Evolutionary conservation across 1,284 basidiomycete species (phyloP), one percentile per base, ranked within the genome.

Genomic region (Phellopilus nigrolimitatus): DNA sequence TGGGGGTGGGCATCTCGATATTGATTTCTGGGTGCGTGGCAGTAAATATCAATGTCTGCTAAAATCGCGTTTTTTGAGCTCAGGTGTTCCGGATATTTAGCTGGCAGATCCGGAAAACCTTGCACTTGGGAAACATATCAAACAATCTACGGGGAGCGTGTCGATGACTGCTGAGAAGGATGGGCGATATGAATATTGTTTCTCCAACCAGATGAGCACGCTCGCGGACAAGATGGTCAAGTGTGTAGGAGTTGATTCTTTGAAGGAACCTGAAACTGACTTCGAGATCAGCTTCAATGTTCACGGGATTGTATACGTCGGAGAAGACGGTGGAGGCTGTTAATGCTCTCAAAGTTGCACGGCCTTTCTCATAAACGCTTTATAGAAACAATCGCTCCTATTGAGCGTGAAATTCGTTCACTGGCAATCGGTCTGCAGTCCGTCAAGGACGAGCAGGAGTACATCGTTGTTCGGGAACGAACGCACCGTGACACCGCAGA

Each of bases 361-460:
- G 66, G 24, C 22, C 10, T 34, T 40, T 30, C 28, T 15, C 45
- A 51, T 58, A 25, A 37, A 15, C 9, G 22, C 21, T 24, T 19
- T 42, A 56, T 66, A 78, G 88, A 90, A 60, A 76, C 83, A 33
- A 88, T 93, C 57, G 92, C 92, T 10, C 97, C 97, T 2, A 93
- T 99, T 53, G 97, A 99, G 67, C 83, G 88, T 45, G 95, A 99
- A 74, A 95, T 99, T 56, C 84, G 97, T 25, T 75, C 82, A 38
- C 72, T 99, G n/a, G 85, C 91, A 4, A 81, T 83, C 43, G 91
- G 86, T 3, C 71, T 99, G 31, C 82, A 91, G 59, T 73, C 91
- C 13, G 92, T 99, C 59, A 98, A 98, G 70, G 97, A 99, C 63
- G 97, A 99, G 68, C 95, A 99, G 65, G 94, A 97, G 68, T 99